Evolutionary conservation across 1,139 yeast genomes (phyloP).

Genomic region (Magnusiomyces ingens): DNA sequence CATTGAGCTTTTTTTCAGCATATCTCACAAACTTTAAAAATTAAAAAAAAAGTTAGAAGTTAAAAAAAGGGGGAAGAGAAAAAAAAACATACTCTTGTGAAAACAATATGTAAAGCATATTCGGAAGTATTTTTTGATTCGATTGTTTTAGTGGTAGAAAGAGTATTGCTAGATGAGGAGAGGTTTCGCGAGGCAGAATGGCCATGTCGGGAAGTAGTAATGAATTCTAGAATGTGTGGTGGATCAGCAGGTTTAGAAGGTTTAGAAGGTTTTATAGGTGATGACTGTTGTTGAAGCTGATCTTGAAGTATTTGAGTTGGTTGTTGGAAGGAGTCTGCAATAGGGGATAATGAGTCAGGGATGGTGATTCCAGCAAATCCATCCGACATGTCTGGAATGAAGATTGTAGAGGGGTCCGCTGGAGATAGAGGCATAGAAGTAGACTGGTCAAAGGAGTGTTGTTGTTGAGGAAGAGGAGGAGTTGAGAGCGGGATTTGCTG

Average conservation of each 20-base stretch:
- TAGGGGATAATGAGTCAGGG: background rate
- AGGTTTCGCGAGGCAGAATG: constrained; percentile 1
- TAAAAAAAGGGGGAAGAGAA: background rate
- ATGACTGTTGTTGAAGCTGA: background rate
- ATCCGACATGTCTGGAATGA: background rate
- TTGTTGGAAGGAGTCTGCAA: background rate
- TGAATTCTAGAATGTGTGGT: constrained; percentile 1
- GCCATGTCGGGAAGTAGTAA: constrained; percentile 2
- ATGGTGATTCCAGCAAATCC: constrained; percentile 2
- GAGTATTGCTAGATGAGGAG: background rate
- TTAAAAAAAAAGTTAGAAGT: constrained; percentile 1
- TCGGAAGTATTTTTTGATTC: constrained; percentile 73
- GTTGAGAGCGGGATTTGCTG: background rate
- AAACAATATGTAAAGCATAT: constrained; percentile 86
- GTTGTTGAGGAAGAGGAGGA: background rate
- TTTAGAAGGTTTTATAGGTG: constrained; percentile 1
- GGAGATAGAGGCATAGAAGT: background rate
- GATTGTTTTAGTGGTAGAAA: constrained; percentile 6
- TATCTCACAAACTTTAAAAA: constrained; percentile 62
- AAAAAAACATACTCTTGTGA: constrained; percentile 52
- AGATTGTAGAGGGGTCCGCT: background rate
- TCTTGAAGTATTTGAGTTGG: background rate
- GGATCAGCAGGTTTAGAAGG: background rate
- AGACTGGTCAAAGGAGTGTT: background rate
- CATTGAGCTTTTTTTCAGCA: constrained; percentile 77